Percentiles rank a stretch among this genome's conserved stretches.
phyloP scores from a whole-genome alignment of 306 rosid species.

The Quercus wislizeni region DNA sequence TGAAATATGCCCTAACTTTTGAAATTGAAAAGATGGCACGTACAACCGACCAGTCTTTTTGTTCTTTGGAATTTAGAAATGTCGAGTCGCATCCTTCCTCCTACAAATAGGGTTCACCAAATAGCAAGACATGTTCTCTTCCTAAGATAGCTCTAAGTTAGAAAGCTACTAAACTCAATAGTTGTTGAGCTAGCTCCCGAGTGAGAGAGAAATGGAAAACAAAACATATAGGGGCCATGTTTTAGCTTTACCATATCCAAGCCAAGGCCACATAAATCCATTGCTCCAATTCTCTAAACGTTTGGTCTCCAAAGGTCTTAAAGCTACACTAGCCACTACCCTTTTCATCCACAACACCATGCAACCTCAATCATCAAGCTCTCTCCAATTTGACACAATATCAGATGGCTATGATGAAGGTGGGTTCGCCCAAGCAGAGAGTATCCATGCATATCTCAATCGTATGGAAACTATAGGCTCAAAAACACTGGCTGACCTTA shows the following conservation, averaged over 20 bases:
- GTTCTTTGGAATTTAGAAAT: too few relatives aligned
- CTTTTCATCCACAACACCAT: conserved; percentile 44
- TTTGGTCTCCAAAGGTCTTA: conserved; percentile 33
- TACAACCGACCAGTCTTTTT: too few relatives aligned
- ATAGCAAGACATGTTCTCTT: too few relatives aligned
- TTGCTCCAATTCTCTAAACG: conserved; percentile 45
- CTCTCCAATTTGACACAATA: conserved; percentile 46
- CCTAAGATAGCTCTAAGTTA: too few relatives aligned
- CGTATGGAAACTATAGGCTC: conserved; percentile 42
- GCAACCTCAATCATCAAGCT: conserved; percentile 22
- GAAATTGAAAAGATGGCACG: too few relatives aligned
- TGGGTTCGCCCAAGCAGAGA: conserved; percentile 39
- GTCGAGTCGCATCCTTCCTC: too few relatives aligned
- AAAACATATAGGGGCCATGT: conserved; percentile 20
- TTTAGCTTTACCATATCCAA: conserved; percentile 48
- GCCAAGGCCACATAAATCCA: conserved; percentile 62
- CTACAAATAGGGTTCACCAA: too few relatives aligned
- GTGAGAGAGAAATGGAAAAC: too few relatives aligned
- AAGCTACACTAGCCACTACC: conserved; percentile 46
- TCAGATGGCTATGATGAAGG: conserved; percentile 67
- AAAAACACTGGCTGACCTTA: conserved; percentile 37
- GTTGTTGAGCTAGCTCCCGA: too few relatives aligned
- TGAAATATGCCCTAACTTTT: too few relatives aligned
- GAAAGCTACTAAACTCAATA: too few relatives aligned
- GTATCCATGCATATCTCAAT: conserved; percentile 35